Conservation (phyloP, 345 rosid genomes). For the Sonneratia alba region DNA sequence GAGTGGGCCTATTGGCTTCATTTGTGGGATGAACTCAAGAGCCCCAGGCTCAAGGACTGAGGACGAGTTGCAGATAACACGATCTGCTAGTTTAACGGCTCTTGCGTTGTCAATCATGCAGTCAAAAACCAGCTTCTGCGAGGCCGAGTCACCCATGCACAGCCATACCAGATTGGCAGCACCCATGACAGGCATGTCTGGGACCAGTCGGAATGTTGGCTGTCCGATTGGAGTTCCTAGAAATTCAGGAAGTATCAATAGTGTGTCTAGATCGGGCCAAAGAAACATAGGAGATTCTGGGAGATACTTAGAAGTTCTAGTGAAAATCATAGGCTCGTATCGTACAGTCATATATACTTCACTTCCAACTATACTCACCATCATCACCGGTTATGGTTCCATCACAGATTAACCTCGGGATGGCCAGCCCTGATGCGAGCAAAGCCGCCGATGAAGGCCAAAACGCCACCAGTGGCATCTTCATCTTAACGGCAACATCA, state of each 20-base stretch:
- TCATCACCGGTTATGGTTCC: background rate
- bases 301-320: no score
- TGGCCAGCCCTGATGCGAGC: slow-evolving; percentile 3
- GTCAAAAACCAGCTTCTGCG: slow-evolving; percentile 1
- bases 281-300: no score
- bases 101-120: background rate
- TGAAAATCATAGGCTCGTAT: no score
- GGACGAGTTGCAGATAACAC: slow-evolving; percentile 12
- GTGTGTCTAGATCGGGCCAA: no score
- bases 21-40: background rate
- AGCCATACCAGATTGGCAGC: slow-evolving; percentile 7
- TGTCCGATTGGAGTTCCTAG: slow-evolving; percentile 9
- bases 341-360: no score
- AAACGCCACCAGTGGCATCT: slow-evolving; percentile 8
- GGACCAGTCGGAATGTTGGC: slow-evolving; percentile 9
- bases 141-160: slow-evolving; percentile 7
- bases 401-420: slow-evolving; percentile 8
- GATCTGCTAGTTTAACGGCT: slow-evolving; percentile 1
- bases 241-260: background rate
- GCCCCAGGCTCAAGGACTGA: background rate
- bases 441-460: slow-evolving; percentile 7
- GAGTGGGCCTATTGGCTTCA: slow-evolving; percentile 9
- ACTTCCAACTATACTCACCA: background rate
- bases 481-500: slow-evolving; percentile 8
- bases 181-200: slow-evolving; percentile 8